Conservation (phyloP, 495 filamentous ascomycete genomes). For the Umbilicaria muhlenbergii region DNA sequence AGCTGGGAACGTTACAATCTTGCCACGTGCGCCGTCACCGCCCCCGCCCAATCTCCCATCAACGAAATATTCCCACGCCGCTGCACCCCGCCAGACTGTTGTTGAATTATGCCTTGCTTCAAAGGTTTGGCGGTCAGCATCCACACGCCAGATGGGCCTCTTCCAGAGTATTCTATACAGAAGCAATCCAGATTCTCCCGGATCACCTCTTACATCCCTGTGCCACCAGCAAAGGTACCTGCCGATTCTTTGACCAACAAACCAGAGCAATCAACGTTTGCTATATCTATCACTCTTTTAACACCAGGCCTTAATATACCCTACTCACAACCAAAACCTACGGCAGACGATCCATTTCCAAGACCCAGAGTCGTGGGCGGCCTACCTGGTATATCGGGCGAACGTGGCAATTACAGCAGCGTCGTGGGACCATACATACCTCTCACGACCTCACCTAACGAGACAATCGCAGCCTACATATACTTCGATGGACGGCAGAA, state of each 20-base stretch:
- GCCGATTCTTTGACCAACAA: constrained; percentile 46
- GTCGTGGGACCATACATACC: constrained; percentile 75
- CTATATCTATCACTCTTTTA: constrained; percentile 88
- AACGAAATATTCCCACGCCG: neutral
- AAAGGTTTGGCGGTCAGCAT: constrained; percentile 95
- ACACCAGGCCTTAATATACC: constrained; percentile 78
- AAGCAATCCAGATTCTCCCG: constrained; percentile 79
- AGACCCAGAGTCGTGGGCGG: constrained; percentile 64
- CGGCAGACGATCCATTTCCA: constrained; percentile 54
- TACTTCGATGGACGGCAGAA: constrained; percentile 95
- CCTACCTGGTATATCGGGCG: constrained; percentile 38
- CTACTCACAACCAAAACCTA: constrained; percentile 71
- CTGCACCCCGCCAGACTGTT: neutral
- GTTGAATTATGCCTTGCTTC: constrained; percentile 74
- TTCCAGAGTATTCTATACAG: constrained; percentile 87
- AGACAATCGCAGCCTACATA: constrained; percentile 96
- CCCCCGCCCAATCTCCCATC: no score
- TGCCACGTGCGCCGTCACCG: no score
- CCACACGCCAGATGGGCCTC: constrained; percentile 74
- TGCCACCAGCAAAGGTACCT: constrained; percentile 70
- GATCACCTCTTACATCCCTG: constrained; percentile 93
- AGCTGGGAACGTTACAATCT: no score
- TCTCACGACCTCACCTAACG: constrained; percentile 75
- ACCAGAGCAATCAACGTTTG: constrained; percentile 85
- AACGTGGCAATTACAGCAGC: constrained; percentile 36